Evolutionary conservation across 148 eudicot species (phyloP), one percentile per base, ranked within the genome.

Genomic region (Cornus suecica): DNA sequence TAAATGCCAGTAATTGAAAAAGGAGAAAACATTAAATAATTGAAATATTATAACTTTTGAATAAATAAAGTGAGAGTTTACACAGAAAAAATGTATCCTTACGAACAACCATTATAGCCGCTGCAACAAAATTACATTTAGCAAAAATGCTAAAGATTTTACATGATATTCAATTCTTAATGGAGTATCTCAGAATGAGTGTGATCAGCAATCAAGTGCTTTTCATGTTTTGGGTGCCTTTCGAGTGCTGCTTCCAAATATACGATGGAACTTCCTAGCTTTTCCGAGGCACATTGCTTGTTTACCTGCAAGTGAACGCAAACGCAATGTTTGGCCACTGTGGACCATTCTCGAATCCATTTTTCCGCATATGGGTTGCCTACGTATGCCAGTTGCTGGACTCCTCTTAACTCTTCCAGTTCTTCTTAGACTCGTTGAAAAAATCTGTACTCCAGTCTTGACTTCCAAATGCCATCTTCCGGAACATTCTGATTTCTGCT

Each of bases 401-500:
- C 10, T 58, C 28, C 15, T 42, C 65, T 71, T 76, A 85, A 74
- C 87, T 86, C 48, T 68, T 79, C 91, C 88, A 86, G 81, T 90
- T 88, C 75, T 74, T 79, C 58, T 87, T 91, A 67, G 87, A 83
- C 72, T 83, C 77, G 77, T 82, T 76, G 51, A 71, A 76, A 66
- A 80, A 78, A 1, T 89, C 92, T 5, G 94, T 79, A 77, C 90
- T 92, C 74, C 84, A 83, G 30, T 95, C 97, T 81, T 92, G 93
- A 87, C 94, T 92, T 74, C 92, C 97, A 72, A 92, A 95, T 3
- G 97, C 97, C 99, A 92, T 89, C 80, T 94, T 86, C 70, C 84
- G 97, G 77, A 95, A 92, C 87, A 87, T 79, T 88, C 88, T 87
- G 76, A 95, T 95, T 79, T 95, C 90, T 10, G 93, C 94, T 9